Conservation (phyloP, 169 alveolate genomes). For the Eimeria zaria region DNA sequence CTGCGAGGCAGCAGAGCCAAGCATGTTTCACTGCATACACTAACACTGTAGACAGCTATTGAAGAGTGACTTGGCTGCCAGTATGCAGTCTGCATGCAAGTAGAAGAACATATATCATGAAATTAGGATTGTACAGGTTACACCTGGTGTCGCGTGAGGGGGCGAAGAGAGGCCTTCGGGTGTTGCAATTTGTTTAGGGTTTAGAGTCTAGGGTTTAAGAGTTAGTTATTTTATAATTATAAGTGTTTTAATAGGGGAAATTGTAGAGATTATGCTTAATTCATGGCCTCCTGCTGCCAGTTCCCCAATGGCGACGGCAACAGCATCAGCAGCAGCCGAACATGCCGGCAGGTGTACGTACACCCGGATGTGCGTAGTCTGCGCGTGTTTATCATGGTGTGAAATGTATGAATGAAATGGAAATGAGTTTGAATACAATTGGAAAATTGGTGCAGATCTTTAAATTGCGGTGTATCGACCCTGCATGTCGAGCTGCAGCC, state of each 20-base stretch:
- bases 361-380: neutral
- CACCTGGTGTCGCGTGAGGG: too few relatives aligned
- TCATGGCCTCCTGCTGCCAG: neutral
- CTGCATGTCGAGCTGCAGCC: constrained; percentile 57
- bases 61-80: too few relatives aligned
- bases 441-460: neutral
- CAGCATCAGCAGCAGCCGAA: constrained; percentile 17
- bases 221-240: too few relatives aligned
- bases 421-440: neutral
- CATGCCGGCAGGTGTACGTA: neutral
- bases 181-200: too few relatives aligned
- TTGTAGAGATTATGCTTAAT: neutral
- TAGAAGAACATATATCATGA: too few relatives aligned
- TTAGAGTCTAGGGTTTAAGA: too few relatives aligned
- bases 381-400: neutral
- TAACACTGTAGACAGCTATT: too few relatives aligned
- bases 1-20: too few relatives aligned
- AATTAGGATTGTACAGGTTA: too few relatives aligned
- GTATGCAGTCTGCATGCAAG: too few relatives aligned
- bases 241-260: neutral
- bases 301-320: neutral
- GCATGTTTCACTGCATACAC: too few relatives aligned
- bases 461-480: constrained; percentile 31
- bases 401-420: neutral
- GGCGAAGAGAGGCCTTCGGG: too few relatives aligned